Evolutionary conservation across 305 asterid genomes (phyloP), one percentile per base, ranked within the genome.

Genomic region (Solanum hybrid): DNA sequence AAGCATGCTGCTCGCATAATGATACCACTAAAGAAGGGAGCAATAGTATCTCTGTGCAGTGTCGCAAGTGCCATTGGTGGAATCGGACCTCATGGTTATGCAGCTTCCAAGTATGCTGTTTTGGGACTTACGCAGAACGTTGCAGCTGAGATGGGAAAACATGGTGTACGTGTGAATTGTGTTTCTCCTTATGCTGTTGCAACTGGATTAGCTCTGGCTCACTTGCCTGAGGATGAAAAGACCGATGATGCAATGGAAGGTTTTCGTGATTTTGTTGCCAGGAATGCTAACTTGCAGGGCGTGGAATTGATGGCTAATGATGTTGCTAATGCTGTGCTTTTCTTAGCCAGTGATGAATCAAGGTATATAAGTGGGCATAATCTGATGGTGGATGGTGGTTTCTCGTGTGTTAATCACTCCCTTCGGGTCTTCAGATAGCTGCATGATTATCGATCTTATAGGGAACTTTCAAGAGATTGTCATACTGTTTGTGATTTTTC

Each of bases 371-470:
- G 99, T 61, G 99, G 99, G 77, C 90, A 86, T 26, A 96, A 97
- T 91, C 94, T 97, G 34, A 92, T 96, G 97, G 95, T 97, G 12
- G 99, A 97, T 90, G 99, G 99, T 33, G 99, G 99, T 8, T 95
- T 96, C 93, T 91, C 98, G 8, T 89, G 93, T 69, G 84, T 94
- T 6, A 94, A 96, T 91, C 99, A 97, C 90, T 75, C 94, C 39
- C 93, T 96, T 18, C 87, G 94, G 85, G 98, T 96, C 18, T 97
- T 95, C 78, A 92, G 95, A 51, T 96, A 85, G 76, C 22, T 51
- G 34, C 74, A 84, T 84, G 87, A 16, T 82, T 93, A 95, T 84
- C 29, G n/a, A 85, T 85, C 42, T 85, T 20, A 11, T 85, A 11
- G 31, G 29, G 3, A 46, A 46, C 74, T 83, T 81, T 83, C 40